Conservation (phyloP, 495 filamentous ascomycete species). For the Stereocaulon alpinum region DNA sequence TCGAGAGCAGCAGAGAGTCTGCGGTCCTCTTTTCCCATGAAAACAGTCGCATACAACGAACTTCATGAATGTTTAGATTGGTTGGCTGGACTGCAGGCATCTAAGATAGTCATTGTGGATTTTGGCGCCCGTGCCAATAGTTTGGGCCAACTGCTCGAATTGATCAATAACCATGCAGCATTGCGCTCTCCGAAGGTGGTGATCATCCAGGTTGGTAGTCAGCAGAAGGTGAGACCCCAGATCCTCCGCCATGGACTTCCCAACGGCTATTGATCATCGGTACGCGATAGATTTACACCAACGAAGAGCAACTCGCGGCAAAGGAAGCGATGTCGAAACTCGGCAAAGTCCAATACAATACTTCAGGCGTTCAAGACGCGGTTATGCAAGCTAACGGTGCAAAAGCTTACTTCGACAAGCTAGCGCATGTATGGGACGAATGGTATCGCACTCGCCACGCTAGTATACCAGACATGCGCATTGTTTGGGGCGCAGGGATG, state of each 20-base stretch:
- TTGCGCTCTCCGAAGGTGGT: background rate
- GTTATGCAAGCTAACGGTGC: background rate
- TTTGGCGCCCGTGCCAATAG: background rate
- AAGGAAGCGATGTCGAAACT: background rate
- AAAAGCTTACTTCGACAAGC: background rate
- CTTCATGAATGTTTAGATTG: background rate
- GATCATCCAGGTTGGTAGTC: background rate
- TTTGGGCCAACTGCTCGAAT: background rate
- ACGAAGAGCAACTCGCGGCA: background rate
- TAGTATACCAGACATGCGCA: background rate
- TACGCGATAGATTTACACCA: background rate
- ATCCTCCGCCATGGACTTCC: background rate
- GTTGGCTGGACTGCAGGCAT: background rate
- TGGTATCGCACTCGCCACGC: background rate
- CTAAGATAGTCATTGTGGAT: background rate
- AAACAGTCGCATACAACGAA: background rate
- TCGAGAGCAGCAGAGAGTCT: background rate
- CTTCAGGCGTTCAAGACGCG: background rate
- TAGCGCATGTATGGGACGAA: background rate
- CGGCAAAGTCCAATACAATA: background rate
- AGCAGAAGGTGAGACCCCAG: background rate
- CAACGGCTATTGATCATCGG: background rate
- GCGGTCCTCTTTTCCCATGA: background rate
- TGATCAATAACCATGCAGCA: background rate
- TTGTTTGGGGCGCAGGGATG: background rate